Base-by-base conservation (phyloP, 306 rosid species). In the Argentina anserina region DNA sequence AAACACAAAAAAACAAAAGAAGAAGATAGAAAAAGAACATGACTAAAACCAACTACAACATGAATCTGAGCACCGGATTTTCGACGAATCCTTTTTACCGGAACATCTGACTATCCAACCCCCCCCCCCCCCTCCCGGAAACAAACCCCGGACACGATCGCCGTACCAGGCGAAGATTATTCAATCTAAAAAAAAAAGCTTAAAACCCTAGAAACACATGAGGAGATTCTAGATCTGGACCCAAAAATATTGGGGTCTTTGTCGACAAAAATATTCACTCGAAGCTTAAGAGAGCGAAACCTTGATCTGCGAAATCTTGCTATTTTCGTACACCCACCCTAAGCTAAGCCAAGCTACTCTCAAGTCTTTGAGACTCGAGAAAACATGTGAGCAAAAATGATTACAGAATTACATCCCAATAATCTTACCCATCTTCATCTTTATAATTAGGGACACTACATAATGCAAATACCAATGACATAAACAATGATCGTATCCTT, bases 361-460 rank as follows among this genome's bases (percentile, higher is more conserved):
- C 3, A 21, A 29, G 40, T 31, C 49, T 4, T 39, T 21, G 69
- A 39, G 69, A 64, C 11, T 64, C 33, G 82, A 82, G 71, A 65
- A 29, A 73, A 83, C 88, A 76, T 47, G 81, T 81, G 92, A 83
- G 71, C 50, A 20, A 63, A 71, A 83, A 81, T 49, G 69, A 65
- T 77, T 13, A 58, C 23, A 80, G 82, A 45, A 82, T 76, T 78
- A 78, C 7, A 21, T 13, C 15, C 50, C 58, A 60, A 71, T 40
- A 10, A 55, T 56, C 41, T 40, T 41, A 25, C 52, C 42, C 67
- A 72, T n/a, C n/a, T 11, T 56, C 56, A 20, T 20, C 21, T 53
- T 70, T 25, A 70, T 70, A 6, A 25, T 14, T 62, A 34, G 7
- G 14, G 67, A 6, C 67, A 62, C 67, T 18, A 34, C 45, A 25